Base-by-base conservation (phyloP, 768 basidiomycete species). In the Russula earlei region DNA sequence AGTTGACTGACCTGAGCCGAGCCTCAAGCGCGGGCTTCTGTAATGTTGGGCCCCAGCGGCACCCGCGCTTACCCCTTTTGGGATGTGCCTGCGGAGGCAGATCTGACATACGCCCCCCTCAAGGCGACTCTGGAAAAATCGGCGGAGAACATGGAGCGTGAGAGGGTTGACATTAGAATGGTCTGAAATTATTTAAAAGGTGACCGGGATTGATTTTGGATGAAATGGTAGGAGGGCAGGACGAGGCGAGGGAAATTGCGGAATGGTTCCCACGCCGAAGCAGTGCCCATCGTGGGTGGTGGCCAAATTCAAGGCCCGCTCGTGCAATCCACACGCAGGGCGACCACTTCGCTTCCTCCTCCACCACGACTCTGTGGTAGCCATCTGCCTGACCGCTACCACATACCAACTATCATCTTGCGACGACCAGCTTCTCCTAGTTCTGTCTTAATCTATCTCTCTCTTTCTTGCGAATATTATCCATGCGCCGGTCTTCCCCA, bases 301-400 rank as follows among this genome's bases (percentile, higher is more conserved):
- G 61, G 61, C 61, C 59, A 56, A 60, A 50, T 62, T 62, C 49
- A 62, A 62, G 54, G 61, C 61, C 61, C 61, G 61, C 61, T 53
- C 42, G 49, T 50, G 49, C 56, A 54, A 54, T 62, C 47, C 59
- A 52, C 48, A 55, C 54, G 52, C 61, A 52, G 48, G 54, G 52
- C 57, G 50, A 44, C 53, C 47, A 42, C 49, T 60, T 56, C 49
- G 53, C 53, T 55, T 60, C 57, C 46, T 53, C 60, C 54, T 59
- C 58, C 49, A 50, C 60, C 47, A 46, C 59, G 48, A 56, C 49
- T 51, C 51, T 52, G 46, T 17, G 27, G 49, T 57, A 31, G 49
- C 37, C 49, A 58, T 8, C 44, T 31, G 8, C 44, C 41, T 29
- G n/a, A 37, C 50, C 9, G 45, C 45, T 47, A 29, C 50, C 45